Conservation (phyloP, 2,329 filamentous ascomycete genomes). For the Calonectria multiphialidica region DNA sequence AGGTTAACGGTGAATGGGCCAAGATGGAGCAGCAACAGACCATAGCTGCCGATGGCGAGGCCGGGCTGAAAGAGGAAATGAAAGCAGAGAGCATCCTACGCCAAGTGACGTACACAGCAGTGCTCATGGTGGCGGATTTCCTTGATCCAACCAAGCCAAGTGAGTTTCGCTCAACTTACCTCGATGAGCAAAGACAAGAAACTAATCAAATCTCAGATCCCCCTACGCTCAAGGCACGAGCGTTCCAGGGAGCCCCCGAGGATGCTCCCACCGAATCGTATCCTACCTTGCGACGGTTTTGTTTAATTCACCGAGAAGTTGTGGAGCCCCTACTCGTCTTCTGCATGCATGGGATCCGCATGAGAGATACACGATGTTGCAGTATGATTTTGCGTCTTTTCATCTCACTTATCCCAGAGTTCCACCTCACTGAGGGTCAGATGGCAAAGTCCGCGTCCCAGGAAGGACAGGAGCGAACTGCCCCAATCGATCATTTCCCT, state of each 20-base stretch:
- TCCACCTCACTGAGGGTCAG: constrained; percentile 67
- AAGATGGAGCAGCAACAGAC: constrained; percentile 75
- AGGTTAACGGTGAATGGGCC: constrained; percentile 90
- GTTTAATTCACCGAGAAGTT: constrained; percentile 81
- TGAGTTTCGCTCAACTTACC: constrained; percentile 51
- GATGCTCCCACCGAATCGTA: constrained; percentile 52
- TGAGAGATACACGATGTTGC: constrained; percentile 91
- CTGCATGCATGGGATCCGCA: constrained; percentile 88
- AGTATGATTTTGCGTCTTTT: constrained; percentile 89
- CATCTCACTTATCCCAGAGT: constrained; percentile 85
- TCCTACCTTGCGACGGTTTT: constrained; percentile 82
- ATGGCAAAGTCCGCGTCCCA: constrained; percentile 40
- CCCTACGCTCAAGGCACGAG: constrained; percentile 42
- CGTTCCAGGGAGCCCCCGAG: constrained; percentile 39
- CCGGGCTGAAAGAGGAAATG: constrained; percentile 92
- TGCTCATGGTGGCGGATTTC: constrained; percentile 91
- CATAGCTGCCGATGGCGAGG: constrained; percentile 76
- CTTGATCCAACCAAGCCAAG: constrained; percentile 80
- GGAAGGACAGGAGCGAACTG: constrained; percentile 41
- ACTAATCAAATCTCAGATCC: constrained; percentile 46
- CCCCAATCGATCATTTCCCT: constrained; percentile 54
- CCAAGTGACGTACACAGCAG: constrained; percentile 91
- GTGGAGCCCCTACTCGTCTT: constrained; percentile 93
- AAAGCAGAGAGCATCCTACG: constrained; percentile 95
- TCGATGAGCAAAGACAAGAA: not conserved